Evolutionary conservation across 768 basidiomycete species (phyloP).

Genomic region (Gyrodon lividus): DNA sequence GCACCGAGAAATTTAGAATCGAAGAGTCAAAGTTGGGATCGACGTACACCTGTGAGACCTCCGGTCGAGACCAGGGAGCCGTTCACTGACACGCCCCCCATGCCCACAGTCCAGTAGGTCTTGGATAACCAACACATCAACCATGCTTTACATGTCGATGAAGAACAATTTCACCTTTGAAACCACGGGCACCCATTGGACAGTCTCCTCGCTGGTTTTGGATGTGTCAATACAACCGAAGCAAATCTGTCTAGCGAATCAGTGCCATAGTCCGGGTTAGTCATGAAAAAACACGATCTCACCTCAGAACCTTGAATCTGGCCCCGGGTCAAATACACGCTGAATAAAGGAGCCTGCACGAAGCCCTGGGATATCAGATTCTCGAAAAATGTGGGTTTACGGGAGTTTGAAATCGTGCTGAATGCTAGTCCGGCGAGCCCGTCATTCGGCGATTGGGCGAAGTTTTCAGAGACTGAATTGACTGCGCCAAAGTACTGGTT

Average conservation of each 20-base stretch:
- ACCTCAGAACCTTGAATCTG: constrained; percentile 49
- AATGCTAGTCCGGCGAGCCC: constrained; percentile 68
- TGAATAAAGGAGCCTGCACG: constrained; percentile 50
- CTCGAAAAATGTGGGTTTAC: constrained; percentile 60
- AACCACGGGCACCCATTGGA: constrained; percentile 37
- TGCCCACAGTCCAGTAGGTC: constrained; percentile 60
- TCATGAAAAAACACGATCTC: constrained; percentile 7
- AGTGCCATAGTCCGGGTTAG: background rate
- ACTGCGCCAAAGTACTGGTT: constrained; percentile 61
- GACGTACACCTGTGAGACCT: constrained; percentile 16
- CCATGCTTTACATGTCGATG: background rate
- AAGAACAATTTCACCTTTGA: constrained; percentile 30
- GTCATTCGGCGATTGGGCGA: constrained; percentile 48
- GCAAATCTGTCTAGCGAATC: constrained; percentile 9
- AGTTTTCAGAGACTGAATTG: constrained; percentile 44
- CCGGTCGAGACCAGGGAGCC: constrained; percentile 9
- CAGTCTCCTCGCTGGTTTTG: constrained; percentile 27
- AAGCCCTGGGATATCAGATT: constrained; percentile 47
- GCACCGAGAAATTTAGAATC: background rate
- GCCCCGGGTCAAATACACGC: constrained; percentile 52
- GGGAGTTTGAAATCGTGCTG: constrained; percentile 47
- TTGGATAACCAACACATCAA: constrained; percentile 22
- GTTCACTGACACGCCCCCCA: constrained; percentile 46
- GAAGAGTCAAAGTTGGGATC: constrained; percentile 1
- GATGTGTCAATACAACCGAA: constrained; percentile 35